Evolutionary conservation across 2,329 filamentous ascomycete species (phyloP).

Genomic region (Pseudocercospora crystallina): DNA sequence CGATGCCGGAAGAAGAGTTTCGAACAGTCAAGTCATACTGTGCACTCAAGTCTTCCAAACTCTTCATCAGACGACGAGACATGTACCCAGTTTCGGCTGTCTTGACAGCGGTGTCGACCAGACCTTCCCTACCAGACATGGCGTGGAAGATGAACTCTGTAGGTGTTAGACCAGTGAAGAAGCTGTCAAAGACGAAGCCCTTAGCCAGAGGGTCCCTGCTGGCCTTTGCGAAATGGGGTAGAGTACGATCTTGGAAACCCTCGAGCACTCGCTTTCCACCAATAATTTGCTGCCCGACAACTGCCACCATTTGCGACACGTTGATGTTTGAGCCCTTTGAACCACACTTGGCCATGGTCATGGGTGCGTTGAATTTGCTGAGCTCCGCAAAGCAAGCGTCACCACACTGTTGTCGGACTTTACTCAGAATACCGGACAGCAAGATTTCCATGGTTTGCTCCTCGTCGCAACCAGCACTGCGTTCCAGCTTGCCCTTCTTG

Average conservation of each 20-base stretch:
- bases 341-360: slow-evolving; percentile 96
- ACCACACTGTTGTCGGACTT: slow-evolving; percentile 87
- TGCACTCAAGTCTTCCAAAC: slow-evolving; percentile 87
- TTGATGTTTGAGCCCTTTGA: slow-evolving; percentile 98
- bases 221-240: slow-evolving; percentile 95
- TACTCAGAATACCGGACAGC: slow-evolving; percentile 87
- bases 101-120: slow-evolving; percentile 98
- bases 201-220: slow-evolving; percentile 90
- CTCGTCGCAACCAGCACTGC: slow-evolving; percentile 85
- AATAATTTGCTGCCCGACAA: slow-evolving; percentile 98
- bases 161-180: slow-evolving; percentile 86
- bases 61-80: slow-evolving; percentile 98
- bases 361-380: slow-evolving; percentile 85
- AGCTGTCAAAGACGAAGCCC: slow-evolving; percentile 95
- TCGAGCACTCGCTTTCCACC: slow-evolving; percentile 87
- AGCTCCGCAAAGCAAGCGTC: slow-evolving; percentile 86
- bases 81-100: slow-evolving; percentile 99
- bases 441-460: slow-evolving; percentile 88
- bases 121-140: slow-evolving; percentile 95
- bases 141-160: slow-evolving; percentile 98
- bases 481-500: slow-evolving; percentile 76
- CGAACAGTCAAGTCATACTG: slow-evolving; percentile 94
- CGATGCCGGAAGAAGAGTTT: slow-evolving; percentile 82
- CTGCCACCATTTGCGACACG: slow-evolving; percentile 97
- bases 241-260: slow-evolving; percentile 90